A percentile compares a stretch with the other conserved stretches of the same genome.
Conservation (phyloP, 2,329 filamentous ascomycete species). For the Arthrobotrys megalospora region DNA sequence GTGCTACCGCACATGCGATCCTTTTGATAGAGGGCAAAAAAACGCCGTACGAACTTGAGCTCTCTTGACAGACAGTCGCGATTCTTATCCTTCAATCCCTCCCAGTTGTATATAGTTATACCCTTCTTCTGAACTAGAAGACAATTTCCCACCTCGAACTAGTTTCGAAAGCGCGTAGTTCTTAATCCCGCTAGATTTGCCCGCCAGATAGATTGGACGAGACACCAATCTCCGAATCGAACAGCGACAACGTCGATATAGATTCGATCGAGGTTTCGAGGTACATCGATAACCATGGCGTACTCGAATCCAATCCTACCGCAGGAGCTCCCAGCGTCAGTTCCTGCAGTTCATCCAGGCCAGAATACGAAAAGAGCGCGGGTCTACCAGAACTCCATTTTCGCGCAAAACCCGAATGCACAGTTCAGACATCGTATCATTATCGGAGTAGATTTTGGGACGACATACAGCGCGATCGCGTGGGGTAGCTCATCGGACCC, state of each 20-base stretch:
- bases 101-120: constrained; percentile 26
- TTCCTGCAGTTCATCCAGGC: constrained; percentile 19
- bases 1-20: constrained; percentile 46
- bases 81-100: background rate
- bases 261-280: constrained; percentile 21
- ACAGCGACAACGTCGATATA: constrained; percentile 3
- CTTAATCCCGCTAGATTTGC: constrained; percentile 1
- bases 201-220: background rate
- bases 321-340: constrained; percentile 49
- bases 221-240: background rate
- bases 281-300: constrained; percentile 37
- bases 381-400: constrained; percentile 40
- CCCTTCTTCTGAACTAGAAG: constrained; percentile 13
- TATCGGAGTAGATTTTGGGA: constrained; percentile 63
- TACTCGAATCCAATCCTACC: constrained; percentile 46
- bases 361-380: constrained; percentile 26
- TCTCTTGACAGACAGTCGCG: constrained; percentile 30
- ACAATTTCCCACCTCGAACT: background rate
- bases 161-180: constrained; percentile 39
- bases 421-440: constrained; percentile 61
- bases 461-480: constrained; percentile 62
- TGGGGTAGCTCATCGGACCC: constrained; percentile 61
- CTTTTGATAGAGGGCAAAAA: constrained; percentile 32
- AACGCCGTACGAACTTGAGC: constrained; percentile 16
- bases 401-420: constrained; percentile 44